A percentile compares a stretch with the other conserved stretches of the same genome.
Evolutionary conservation across 2,329 filamentous ascomycete species (phyloP).

Genomic region (Nectriaceae sp.): DNA sequence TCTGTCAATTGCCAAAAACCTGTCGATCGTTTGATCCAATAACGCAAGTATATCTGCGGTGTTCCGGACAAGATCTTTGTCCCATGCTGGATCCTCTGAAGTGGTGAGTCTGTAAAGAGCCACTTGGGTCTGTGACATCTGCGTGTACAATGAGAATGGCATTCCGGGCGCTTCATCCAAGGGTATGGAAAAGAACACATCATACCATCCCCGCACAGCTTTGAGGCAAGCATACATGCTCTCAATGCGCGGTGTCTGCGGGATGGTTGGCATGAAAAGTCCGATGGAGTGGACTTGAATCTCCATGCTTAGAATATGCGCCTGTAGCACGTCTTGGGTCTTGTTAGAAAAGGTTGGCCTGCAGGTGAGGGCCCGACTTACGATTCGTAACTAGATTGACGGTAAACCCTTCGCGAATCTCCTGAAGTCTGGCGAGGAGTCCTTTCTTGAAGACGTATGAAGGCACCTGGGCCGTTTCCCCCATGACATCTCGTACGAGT

Average conservation of each 20-base stretch:
- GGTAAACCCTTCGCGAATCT: conserved; percentile 26
- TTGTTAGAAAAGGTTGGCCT: background rate
- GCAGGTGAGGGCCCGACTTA: conserved; percentile 20
- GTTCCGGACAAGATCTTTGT: conserved; percentile 37
- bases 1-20: conserved; percentile 29
- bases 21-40: conserved; percentile 36
- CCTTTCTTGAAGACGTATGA: conserved; percentile 36
- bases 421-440: conserved; percentile 30
- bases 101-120: conserved; percentile 42
- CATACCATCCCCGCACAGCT: conserved; percentile 38
- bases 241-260: conserved; percentile 34
- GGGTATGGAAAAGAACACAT: conserved; percentile 37
- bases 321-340: conserved; percentile 27
- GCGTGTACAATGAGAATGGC: conserved; percentile 36
- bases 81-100: conserved; percentile 43
- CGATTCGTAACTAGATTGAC: conserved; percentile 26
- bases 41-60: conserved; percentile 38
- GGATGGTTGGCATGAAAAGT: conserved; percentile 34
- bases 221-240: conserved; percentile 39
- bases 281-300: conserved; percentile 35
- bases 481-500: conserved; percentile 32
- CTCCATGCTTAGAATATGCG: conserved; percentile 33
- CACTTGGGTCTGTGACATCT: conserved; percentile 38
- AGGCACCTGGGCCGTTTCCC: conserved; percentile 27
- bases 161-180: conserved; percentile 31